phyloP scores from a whole-genome alignment of 2,329 filamentous ascomycete genomes.

The Massarina eburnea region DNA sequence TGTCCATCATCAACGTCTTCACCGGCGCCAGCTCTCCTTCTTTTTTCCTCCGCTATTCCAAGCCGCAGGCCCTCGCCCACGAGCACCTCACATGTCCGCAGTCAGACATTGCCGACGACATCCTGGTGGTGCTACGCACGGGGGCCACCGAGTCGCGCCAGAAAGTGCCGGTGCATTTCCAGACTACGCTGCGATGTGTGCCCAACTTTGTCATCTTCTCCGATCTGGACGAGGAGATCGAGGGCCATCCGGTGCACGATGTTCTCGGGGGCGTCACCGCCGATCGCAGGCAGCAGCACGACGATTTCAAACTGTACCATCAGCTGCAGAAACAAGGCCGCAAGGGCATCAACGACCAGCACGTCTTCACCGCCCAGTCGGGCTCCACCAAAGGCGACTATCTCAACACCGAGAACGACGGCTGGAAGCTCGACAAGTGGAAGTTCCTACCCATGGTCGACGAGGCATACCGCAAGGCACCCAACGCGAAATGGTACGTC shows the following conservation, averaged over 20 bases:
- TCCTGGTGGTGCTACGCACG: conserved; percentile 62
- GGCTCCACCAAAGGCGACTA: conserved; percentile 40
- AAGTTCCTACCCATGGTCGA: conserved; percentile 61
- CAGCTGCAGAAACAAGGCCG: conserved; percentile 50
- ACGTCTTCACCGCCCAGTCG: conserved; percentile 32
- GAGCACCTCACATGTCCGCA: conserved; percentile 31
- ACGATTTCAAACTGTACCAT: conserved; percentile 58
- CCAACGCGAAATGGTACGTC: conserved; percentile 42
- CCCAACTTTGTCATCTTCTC: conserved; percentile 60
- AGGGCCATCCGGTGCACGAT: conserved; percentile 53
- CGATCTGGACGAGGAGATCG: conserved; percentile 58
- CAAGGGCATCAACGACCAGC: conserved; percentile 39
- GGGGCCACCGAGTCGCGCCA: conserved; percentile 61
- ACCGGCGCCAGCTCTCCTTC: conserved; percentile 30
- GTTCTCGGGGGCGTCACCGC: conserved; percentile 49
- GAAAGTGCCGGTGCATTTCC: conserved; percentile 60
- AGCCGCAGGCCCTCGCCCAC: conserved; percentile 16
- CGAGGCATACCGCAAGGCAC: conserved; percentile 45
- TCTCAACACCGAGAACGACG: conserved; percentile 39
- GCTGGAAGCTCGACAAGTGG: conserved; percentile 61
- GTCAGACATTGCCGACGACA: conserved; percentile 48
- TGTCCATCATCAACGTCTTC: conserved; percentile 40
- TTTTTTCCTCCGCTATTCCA: conserved; percentile 30
- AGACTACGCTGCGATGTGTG: conserved; percentile 59
- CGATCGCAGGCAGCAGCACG: conserved; percentile 41